Evolutionary conservation across 164 flowering plant genomes (phyloP), one percentile per base, ranked within the genome.

Genomic region (Tinospora cordifolia): DNA sequence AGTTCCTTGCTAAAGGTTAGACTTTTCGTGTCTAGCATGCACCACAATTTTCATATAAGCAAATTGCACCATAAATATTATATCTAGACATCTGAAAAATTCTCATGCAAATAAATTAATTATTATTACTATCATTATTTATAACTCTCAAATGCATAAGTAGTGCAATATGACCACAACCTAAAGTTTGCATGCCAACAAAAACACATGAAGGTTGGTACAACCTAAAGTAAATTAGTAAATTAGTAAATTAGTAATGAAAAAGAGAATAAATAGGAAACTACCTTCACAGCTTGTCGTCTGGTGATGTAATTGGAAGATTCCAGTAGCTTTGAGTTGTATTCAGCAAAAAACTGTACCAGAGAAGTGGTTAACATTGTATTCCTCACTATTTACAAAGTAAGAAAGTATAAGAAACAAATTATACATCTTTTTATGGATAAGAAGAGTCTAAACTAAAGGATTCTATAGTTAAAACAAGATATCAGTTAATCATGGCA

Each of bases 251-350:
- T 19, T 44, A 19, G 10, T 4, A 1, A n/a, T 17, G 10, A 54
- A 19, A 8, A 54, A 22, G 21, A 24, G 38, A 17, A 51, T 15
- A 72, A 34, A 7, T 69, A 38, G 26, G 38, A 21, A 10, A 36
- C 0, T 84, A 91, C 97, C 92, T 88, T 90, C 66, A 91, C 78
- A 77, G 91, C 94, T 77, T 92, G 96, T 62, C 98, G 79, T 77
- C 93, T 84, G 64, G 92, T 95, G 41, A 92, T 88, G 79, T 92
- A 95, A 75, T 88, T 90, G 63, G 87, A 41, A 27, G 96, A 92
- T 74, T 91, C 90, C 84, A 92, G 77, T 67, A 95, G 80, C 82
- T 86, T 89, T 40, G 87, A 82, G 80, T 95, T 95, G 76, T 82
- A 92, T 26, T 95, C 98, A 19, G 83, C 81, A 74, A 95, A 95